Base-by-base conservation (phyloP, 306 rosid genomes). In the Vigna angularis region DNA sequence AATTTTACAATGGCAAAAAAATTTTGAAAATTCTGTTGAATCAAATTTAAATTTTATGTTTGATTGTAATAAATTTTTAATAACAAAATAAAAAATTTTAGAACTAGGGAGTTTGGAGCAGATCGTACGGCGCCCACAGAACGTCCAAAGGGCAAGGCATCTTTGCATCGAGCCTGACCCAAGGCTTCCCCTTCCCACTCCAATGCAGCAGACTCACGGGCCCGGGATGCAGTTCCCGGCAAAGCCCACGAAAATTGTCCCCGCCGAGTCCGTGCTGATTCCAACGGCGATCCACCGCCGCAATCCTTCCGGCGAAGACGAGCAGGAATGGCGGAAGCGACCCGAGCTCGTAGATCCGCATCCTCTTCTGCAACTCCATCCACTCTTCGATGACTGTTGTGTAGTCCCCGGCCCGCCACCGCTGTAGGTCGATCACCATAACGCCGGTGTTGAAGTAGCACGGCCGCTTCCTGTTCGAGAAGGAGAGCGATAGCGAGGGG, bases 231-330 rank as follows among this genome's bases (percentile, higher is more conserved):
- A 94, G 68, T 38, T 88, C 86, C 63, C 97, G 63, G 2, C 98
- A 94, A 7, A 90, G 82, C 76, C 98, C 98, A 0, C 88, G 83
- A 56, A 81, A 92, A 52, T 94, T 94, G 36, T 94, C 98, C 0
- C 98, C 98, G 1, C 98, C 97, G 7, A 94, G 97, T 48, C 98
- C 98, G 51, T 94, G 98, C 52, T 94, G 98, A 82, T 94, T 94
- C 98, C 98, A 94, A 53, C 83, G 74, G 76, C 88, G 97, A 52
- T 94, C 93, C 34, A 94, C 98, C 14, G 93, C 82, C 0, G 91
- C 92, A 11, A 94, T 92, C 13, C 79, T 77, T 9, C 98, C 98
- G 0, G 95, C 98, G 16, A 94, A 94, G 1, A 92, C 97, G 52
- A 94, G 57, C 73, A 94, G 34, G 22, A 94, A 94, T 5, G 98